A percentile compares a stretch with the other conserved stretches of the same genome.
phyloP scores from a whole-genome alignment of 768 basidiomycete genomes.

The Termitomyces bulborhizus region DNA sequence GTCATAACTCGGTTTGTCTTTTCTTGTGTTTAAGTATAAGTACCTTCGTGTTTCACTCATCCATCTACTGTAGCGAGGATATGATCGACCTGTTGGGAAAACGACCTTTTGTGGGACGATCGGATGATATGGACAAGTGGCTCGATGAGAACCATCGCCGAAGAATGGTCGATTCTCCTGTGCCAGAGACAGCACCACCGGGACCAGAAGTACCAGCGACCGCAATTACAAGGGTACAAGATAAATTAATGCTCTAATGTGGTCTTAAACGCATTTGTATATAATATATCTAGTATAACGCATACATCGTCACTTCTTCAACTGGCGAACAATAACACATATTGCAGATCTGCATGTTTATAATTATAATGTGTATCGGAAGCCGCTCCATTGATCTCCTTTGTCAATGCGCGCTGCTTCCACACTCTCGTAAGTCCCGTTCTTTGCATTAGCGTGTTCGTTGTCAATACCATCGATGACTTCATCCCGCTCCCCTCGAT shows the following conservation, averaged over 20 bases:
- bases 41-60: conserved; percentile 4
- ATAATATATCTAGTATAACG: conserved; percentile 16
- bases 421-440: conserved; percentile 48
- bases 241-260: conserved; percentile 14
- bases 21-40: neutral
- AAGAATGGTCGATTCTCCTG: conserved; percentile 26
- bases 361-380: conserved; percentile 47
- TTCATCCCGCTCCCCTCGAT: conserved; percentile 65
- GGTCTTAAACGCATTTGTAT: conserved; percentile 20
- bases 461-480: conserved; percentile 47
- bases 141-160: conserved; percentile 76
- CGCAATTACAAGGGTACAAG: conserved; percentile 32
- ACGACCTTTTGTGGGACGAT: conserved; percentile 69
- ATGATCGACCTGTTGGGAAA: conserved; percentile 82
- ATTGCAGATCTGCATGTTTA: conserved; percentile 23
- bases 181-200: conserved; percentile 17
- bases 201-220: conserved; percentile 36
- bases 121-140: conserved; percentile 97
- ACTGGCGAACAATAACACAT: neutral
- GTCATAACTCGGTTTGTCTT: conserved; percentile 78
- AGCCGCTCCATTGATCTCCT: conserved; percentile 76
- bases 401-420: conserved; percentile 54
- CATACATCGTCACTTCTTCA: conserved; percentile 4
- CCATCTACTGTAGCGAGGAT: conserved; percentile 53
- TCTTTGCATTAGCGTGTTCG: conserved; percentile 36